Percentiles rank a stretch among this genome's conserved stretches.
Evolutionary conservation across 2,329 filamentous ascomycete species (phyloP).

Genomic region (Sarocladium strictum): DNA sequence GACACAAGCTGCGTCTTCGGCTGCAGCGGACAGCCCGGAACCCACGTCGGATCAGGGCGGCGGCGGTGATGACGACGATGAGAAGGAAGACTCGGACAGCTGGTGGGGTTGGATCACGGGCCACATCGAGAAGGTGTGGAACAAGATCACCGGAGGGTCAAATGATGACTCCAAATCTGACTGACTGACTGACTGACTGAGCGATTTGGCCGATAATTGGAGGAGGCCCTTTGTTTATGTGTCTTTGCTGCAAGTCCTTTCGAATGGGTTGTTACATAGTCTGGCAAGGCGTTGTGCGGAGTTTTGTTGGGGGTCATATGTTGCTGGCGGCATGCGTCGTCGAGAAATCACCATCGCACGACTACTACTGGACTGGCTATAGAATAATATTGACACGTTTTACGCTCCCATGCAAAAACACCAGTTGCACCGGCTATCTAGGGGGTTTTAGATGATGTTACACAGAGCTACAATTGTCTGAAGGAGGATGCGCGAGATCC

Average conservation of each 20-base stretch:
- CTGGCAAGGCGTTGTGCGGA: too few species aligned
- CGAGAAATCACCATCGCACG: too few species aligned
- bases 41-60: slow-evolving; percentile 13
- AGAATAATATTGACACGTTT: too few species aligned
- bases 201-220: too few species aligned
- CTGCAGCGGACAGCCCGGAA: not conserved
- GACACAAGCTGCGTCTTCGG: slow-evolving; percentile 6
- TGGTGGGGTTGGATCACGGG: slow-evolving; percentile 46
- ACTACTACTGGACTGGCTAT: too few species aligned
- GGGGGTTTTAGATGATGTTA: not conserved
- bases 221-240: too few species aligned
- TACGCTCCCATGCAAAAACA: not conserved
- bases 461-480: not conserved
- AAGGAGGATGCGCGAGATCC: not conserved
- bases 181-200: not conserved
- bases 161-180: not conserved
- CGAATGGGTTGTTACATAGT: too few species aligned
- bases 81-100: slow-evolving; percentile 22
- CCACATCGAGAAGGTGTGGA: slow-evolving; percentile 40
- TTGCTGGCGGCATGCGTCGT: too few species aligned
- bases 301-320: too few species aligned
- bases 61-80: slow-evolving; percentile 19
- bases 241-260: too few species aligned
- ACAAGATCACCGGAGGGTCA: slow-evolving; percentile 31
- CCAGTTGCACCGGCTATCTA: not conserved